phyloP scores from a whole-genome alignment of 2,329 filamentous ascomycete genomes.

The Aspergillus japonicus region DNA sequence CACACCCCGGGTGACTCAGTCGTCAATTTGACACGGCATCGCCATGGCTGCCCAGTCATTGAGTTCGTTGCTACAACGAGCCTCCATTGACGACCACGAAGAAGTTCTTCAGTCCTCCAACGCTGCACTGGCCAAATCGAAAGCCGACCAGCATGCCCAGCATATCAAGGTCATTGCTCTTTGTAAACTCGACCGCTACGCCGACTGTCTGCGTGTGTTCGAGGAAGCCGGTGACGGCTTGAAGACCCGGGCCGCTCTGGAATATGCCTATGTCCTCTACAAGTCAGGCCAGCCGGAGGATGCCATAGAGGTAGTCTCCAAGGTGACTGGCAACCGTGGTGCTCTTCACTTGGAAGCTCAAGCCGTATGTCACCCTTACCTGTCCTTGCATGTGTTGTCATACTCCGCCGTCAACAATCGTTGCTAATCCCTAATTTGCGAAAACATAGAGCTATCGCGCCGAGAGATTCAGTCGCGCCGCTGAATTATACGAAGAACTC shows the following conservation, averaged over 20 bases:
- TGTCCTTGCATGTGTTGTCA: neutral
- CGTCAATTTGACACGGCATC: conserved; percentile 18
- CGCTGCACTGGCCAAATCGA: conserved; percentile 56
- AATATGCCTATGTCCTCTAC: conserved; percentile 64
- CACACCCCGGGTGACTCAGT: neutral
- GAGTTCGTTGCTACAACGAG: conserved; percentile 56
- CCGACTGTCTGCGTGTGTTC: conserved; percentile 58
- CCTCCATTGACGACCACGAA: conserved; percentile 62
- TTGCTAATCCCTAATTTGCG: neutral
- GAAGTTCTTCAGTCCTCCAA: conserved; percentile 61
- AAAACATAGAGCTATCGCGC: conserved; percentile 51
- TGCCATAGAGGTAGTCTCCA: conserved; percentile 53
- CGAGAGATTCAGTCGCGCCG: conserved; percentile 58
- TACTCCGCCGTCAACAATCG: neutral
- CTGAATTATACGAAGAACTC: conserved; percentile 55
- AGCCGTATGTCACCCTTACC: conserved; percentile 45
- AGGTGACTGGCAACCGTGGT: conserved; percentile 46
- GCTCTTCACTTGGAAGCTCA: conserved; percentile 62
- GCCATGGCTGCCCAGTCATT: conserved; percentile 49
- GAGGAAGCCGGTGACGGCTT: conserved; percentile 54
- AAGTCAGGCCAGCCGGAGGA: conserved; percentile 57
- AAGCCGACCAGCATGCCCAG: conserved; percentile 56
- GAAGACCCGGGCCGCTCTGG: conserved; percentile 56
- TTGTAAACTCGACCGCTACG: conserved; percentile 63
- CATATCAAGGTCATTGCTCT: conserved; percentile 61